Evolutionary conservation across 305 asterid genomes (phyloP).

Genomic region (Rubia peregrina): DNA sequence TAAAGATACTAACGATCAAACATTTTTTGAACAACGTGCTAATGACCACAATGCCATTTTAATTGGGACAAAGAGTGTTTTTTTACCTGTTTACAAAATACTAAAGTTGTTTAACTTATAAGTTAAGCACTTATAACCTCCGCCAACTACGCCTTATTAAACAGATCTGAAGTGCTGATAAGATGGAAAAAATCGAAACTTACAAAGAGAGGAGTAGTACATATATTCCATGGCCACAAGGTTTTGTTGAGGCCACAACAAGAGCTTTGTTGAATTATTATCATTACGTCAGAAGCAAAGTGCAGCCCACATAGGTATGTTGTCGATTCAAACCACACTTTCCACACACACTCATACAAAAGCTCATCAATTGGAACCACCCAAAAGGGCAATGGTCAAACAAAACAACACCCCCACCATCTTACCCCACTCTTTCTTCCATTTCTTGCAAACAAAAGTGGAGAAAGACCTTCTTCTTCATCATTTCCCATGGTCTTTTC

Average conservation of each 20-base stretch:
- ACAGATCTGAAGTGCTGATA: too few relatives aligned
- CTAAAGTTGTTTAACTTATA: too few relatives aligned
- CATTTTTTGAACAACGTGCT: too few relatives aligned
- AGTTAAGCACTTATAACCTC: too few relatives aligned
- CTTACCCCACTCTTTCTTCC: conserved; percentile 9
- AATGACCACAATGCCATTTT: too few relatives aligned
- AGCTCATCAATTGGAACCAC: background rate
- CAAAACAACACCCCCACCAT: conserved; percentile 9
- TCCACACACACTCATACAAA: background rate
- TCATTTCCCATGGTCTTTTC: background rate
- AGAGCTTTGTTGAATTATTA: background rate
- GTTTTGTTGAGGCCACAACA: background rate
- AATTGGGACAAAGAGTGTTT: too few relatives aligned
- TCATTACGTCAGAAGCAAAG: background rate
- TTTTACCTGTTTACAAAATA: too few relatives aligned
- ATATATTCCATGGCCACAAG: background rate
- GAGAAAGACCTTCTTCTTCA: background rate
- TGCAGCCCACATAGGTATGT: conserved; percentile 1
- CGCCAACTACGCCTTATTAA: too few relatives aligned
- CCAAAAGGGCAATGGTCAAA: conserved; percentile 20
- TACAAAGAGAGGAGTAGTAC: background rate
- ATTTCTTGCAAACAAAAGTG: background rate
- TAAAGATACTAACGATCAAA: too few relatives aligned
- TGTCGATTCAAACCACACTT: conserved; percentile 3
- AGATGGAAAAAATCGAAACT: too few relatives aligned